A percentile compares a stretch with the other conserved stretches of the same genome.
These are phyloP conservation scores for Saturnispora kantuleensis DNA, from an alignment of 805 yeast species.

Conservation along the genomic window DNA sequence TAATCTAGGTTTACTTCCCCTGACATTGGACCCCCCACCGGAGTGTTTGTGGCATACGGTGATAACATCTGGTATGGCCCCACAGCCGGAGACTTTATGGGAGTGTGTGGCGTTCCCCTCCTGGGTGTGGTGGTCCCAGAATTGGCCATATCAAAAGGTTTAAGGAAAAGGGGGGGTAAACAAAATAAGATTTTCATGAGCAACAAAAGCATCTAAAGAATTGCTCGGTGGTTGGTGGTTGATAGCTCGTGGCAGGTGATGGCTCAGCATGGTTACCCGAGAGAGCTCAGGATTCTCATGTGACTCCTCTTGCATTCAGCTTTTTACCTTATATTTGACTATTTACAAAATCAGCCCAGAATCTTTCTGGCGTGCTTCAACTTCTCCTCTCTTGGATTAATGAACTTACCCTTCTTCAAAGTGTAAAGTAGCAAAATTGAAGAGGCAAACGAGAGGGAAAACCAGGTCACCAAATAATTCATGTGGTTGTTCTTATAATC, in stretches of 20 bases:
- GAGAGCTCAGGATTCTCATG: neutral
- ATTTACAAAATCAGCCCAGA: conserved; percentile 18
- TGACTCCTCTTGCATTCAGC: too few relatives aligned
- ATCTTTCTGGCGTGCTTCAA: conserved; percentile 38
- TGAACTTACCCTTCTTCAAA: conserved; percentile 32
- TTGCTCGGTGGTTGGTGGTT: too few relatives aligned
- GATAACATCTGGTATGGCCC: conserved; percentile 9
- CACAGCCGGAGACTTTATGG: neutral
- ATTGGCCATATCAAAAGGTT: neutral
- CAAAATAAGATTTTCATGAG: neutral
- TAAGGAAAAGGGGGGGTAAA: neutral
- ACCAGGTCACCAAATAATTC: conserved; percentile 93
- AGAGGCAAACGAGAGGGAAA: conserved; percentile 71
- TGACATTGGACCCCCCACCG: conserved; percentile 8
- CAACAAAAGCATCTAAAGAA: neutral
- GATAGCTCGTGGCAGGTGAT: too few relatives aligned
- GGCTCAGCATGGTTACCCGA: too few relatives aligned
- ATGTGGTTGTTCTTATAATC: conserved; percentile 82
- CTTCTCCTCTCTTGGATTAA: conserved; percentile 36
- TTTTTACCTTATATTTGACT: neutral
- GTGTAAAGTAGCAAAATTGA: conserved; percentile 52
- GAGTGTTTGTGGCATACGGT: conserved; percentile 12
- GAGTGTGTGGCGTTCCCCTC: conserved; percentile 2
- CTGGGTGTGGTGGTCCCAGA: conserved; percentile 1
- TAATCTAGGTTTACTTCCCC: too few relatives aligned